Evolutionary conservation across 2,329 filamentous ascomycete species (phyloP).

Genomic region (Trichothecium roseum): DNA sequence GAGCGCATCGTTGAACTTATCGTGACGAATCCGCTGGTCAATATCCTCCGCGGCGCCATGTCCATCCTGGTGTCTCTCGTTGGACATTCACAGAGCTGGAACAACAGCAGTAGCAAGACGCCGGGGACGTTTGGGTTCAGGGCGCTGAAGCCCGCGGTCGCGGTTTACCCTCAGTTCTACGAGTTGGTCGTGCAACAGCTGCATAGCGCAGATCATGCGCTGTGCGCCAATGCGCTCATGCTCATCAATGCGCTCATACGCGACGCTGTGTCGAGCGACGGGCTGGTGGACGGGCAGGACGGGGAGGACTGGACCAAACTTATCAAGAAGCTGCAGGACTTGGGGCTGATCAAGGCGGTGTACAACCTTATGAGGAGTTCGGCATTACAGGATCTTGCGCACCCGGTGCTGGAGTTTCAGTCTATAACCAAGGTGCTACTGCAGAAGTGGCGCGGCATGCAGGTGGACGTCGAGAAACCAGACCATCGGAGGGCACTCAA

Average conservation of each 20-base stretch:
- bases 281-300: constrained; percentile 27
- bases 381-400: constrained; percentile 78
- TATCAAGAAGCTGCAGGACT: constrained; percentile 84
- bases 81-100: constrained; percentile 56
- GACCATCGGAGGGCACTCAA: constrained; percentile 85
- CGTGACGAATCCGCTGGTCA: constrained; percentile 90
- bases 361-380: constrained; percentile 92
- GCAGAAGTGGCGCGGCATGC: constrained; percentile 77
- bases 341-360: constrained; percentile 86
- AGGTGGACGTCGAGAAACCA: constrained; percentile 73
- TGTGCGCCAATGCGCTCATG: constrained; percentile 92
- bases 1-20: constrained; percentile 81
- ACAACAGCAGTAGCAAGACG: constrained; percentile 21
- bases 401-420: constrained; percentile 89
- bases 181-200: constrained; percentile 88
- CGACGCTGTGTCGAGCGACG: constrained; percentile 73
- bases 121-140: constrained; percentile 74
- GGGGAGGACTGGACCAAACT: constrained; percentile 86
- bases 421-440: constrained; percentile 79
- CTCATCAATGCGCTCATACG: constrained; percentile 92
- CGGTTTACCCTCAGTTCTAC: constrained; percentile 85
- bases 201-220: constrained; percentile 85
- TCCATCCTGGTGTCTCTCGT: constrained; percentile 91
- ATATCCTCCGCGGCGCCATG: constrained; percentile 94
- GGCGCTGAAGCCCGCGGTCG: constrained; percentile 83